Conservation (phyloP, 148 eudicot species). For the Camellia lanceoleosa region DNA sequence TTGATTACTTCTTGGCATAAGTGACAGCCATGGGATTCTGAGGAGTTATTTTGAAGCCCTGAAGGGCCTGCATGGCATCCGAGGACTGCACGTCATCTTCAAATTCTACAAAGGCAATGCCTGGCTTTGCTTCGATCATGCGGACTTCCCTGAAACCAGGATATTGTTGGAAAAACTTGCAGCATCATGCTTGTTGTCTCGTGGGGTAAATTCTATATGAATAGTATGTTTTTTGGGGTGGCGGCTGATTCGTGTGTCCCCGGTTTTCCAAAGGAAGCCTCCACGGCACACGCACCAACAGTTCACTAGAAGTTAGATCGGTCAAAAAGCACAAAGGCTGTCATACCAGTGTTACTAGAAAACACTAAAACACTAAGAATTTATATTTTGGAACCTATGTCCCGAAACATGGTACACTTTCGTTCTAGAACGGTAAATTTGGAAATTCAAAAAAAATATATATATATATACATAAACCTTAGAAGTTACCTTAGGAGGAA, state of each 20-base stretch:
- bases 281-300: slow-evolving; percentile 11
- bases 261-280: slow-evolving; percentile 58
- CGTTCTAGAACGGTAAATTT: too few species aligned
- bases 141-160: slow-evolving; percentile 95
- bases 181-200: slow-evolving; percentile 79
- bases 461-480: too few species aligned
- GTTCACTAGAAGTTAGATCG: background rate
- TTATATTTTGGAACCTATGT: too few species aligned
- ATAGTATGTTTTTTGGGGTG: slow-evolving; percentile 75
- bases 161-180: slow-evolving; percentile 72
- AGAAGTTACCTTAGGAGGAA: too few species aligned
- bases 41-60: slow-evolving; percentile 82
- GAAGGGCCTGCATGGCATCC: slow-evolving; percentile 88
- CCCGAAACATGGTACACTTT: too few species aligned
- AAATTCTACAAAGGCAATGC: slow-evolving; percentile 92
- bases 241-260: slow-evolving; percentile 50
- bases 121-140: slow-evolving; percentile 90
- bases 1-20: slow-evolving; percentile 71
- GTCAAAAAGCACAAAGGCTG: background rate
- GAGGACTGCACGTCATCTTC: slow-evolving; percentile 73
- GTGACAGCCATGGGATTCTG: slow-evolving; percentile 80
- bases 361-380: too few species aligned
- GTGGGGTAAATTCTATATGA: slow-evolving; percentile 71
- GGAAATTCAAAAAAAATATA: too few species aligned
- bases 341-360: too few species aligned